Evolutionary conservation across 1,284 basidiomycete genomes (phyloP), one percentile per base, ranked within the genome.

Genomic region (Cutaneotrichosporon dermatis): DNA sequence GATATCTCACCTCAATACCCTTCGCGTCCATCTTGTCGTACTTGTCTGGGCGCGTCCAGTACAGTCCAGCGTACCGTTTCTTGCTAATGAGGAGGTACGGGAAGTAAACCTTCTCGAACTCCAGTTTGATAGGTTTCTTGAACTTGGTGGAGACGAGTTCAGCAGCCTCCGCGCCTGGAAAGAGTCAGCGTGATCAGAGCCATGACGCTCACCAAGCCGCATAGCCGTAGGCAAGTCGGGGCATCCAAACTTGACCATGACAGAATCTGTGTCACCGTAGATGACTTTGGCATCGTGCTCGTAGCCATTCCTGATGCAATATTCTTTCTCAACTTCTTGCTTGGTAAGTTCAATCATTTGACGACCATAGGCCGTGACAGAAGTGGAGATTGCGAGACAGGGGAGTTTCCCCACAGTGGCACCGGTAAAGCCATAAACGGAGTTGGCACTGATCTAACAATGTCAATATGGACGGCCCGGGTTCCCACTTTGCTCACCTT

Each of bases 1-100:
- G 11, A 16, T 6, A 1, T 58, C 85, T 36, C 60, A 92, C 92
- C 84, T 98, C 93, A 61, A 98, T 97, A 69, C 93, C 93, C 79
- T 98, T 98, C 1, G 94, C 88, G 69, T 98, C 93, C 94, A 97
- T 96, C 80, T 97, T 97, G 77, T 98, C 94, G 67, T 90, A 93
- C 75, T 92, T 94, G 49, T 96, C 92, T 6, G 87, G 81, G 64
- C 85, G 86, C 1, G 93, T 97, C 94, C 94, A 97, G 72, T 98
- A 96, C 58, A 96, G 78, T 4, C 93, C 94, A 3, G 94, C 93
- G 77, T 98, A 98, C 39, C 94, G 86, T 79, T 98, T 98, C 79
- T 97, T 98, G 82, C 82, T 96, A 77, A 98, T 98, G 43, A 98
- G 85, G 54, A 98, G 79, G 74, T 97, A 98, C 3, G 93, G 93